Percentiles rank a stretch among this genome's conserved stretches.
Evolutionary conservation across 768 basidiomycete genomes (phyloP).

Genomic region (Collybia sp.): DNA sequence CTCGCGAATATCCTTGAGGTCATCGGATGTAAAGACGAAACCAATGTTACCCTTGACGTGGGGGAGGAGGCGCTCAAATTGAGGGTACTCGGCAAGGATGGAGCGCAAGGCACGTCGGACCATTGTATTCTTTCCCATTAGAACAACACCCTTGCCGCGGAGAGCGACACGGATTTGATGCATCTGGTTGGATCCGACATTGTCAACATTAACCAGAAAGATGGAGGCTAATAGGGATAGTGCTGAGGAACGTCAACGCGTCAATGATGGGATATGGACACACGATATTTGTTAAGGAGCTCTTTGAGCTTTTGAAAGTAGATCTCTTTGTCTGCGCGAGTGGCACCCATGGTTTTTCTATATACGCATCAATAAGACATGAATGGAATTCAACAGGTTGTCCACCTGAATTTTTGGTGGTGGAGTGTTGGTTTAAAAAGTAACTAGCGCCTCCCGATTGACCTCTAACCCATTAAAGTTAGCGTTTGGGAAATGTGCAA

Average conservation of each 20-base stretch:
- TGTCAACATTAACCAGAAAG: slow-evolving; percentile 99
- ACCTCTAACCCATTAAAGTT: slow-evolving; percentile 43
- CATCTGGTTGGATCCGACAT: slow-evolving; percentile 99
- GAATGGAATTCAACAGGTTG: too few species aligned
- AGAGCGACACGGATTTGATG: slow-evolving; percentile 95
- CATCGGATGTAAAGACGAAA: slow-evolving; percentile 92
- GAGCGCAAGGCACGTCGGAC: slow-evolving; percentile 95
- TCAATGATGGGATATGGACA: slow-evolving; percentile 26
- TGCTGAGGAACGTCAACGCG: slow-evolving; percentile 5
- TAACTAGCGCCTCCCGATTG: slow-evolving; percentile 86
- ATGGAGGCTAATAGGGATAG: slow-evolving; percentile 70
- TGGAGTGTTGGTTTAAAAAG: slow-evolving; percentile 13
- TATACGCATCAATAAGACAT: neutral
- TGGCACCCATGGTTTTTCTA: slow-evolving; percentile 75
- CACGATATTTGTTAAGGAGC: slow-evolving; percentile 85
- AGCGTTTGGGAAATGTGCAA: neutral
- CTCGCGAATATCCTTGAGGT: slow-evolving; percentile 94
- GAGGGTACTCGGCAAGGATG: slow-evolving; percentile 85
- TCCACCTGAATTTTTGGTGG: neutral
- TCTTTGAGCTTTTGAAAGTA: slow-evolving; percentile 96
- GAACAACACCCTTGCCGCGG: slow-evolving; percentile 92
- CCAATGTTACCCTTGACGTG: slow-evolving; percentile 97
- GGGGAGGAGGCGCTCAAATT: slow-evolving; percentile 95
- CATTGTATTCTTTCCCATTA: slow-evolving; percentile 99
- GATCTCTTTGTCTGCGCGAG: slow-evolving; percentile 81